Evolutionary conservation across 495 filamentous ascomycete species (phyloP), one percentile per base, ranked within the genome.

Genomic region (Aspergillus ostianus): DNA sequence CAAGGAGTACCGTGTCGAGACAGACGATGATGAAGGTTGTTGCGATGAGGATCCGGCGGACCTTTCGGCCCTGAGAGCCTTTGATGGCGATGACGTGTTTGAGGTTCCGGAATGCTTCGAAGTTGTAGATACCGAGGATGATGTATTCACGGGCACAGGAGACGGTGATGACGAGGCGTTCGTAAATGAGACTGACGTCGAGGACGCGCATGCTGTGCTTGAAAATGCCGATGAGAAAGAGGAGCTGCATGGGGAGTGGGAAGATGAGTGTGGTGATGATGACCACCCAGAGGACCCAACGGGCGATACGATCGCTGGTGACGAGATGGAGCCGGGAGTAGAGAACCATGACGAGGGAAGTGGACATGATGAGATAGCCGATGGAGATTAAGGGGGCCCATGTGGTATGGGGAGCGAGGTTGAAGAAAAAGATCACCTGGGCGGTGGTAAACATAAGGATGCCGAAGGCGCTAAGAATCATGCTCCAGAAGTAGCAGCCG

Each of bases 71-170:
- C n/a, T 68, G 65, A 13, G 62, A 21, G 7, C 71, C 58, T 21
- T 71, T 66, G 30, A 77, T 54, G 0, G 56, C 52, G 15, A 71
- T 49, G 45, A 77, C 49, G 41, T 68, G 64, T 53, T 75, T 67
- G 1, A 82, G 69, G 9, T 72, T 68, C 2, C 54, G 69, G 5
- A 64, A 26, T 3, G 77, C 70, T 53, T 76, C 75, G 65, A 65
- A 77, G 54, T 84, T 71, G 62, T 84, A 86, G 2, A 83, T 52
- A 0, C 64, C 74, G 8, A 74, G 78, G 58, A 86, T 69, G n/a
- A 79, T 58, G 21, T 72, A 57, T 58, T 85, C 84, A 19, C 82
- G 77, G 6, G 77, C 9, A 46, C 69, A 72, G 52, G 80, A 79
- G 4, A 65, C 72, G 0, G 69, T 65, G 41, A 84, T 65, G 49